Percentiles rank a stretch among this genome's conserved stretches.
Conservation (phyloP, 2,329 filamentous ascomycete genomes). For the Colletotrichum sp. region DNA sequence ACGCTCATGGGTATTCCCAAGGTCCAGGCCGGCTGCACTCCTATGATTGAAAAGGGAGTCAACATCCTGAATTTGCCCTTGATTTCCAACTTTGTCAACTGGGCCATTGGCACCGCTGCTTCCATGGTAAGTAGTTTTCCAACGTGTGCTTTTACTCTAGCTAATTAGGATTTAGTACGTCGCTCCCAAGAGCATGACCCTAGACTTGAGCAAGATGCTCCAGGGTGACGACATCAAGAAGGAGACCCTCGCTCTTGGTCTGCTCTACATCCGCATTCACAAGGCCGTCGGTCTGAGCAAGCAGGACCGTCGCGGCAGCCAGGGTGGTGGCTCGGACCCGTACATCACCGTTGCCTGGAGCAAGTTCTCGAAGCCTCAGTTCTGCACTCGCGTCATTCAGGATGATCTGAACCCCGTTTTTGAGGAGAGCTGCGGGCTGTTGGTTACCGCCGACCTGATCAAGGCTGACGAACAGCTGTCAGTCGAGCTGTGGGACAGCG, state of each 20-base stretch:
- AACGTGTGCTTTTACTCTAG: fast-evolving
- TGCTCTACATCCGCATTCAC: constrained; percentile 93
- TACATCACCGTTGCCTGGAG: constrained; percentile 96
- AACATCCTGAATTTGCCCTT: constrained; percentile 91
- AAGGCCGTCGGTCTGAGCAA: constrained; percentile 88
- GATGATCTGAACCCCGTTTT: constrained; percentile 94
- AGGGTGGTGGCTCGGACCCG: constrained; percentile 88
- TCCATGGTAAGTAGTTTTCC: constrained; percentile 58
- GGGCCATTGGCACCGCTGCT: constrained; percentile 85
- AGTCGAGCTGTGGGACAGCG: constrained; percentile 95
- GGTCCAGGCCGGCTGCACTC: constrained; percentile 86
- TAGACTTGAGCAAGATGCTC: constrained; percentile 89
- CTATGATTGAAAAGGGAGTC: constrained; percentile 88
- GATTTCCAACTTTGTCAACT: constrained; percentile 97
- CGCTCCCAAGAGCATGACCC: constrained; percentile 90
- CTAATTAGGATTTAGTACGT: constrained; percentile 62
- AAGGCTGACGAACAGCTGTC: constrained; percentile 93
- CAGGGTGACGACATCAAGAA: constrained; percentile 93
- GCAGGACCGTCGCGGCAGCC: constrained; percentile 82
- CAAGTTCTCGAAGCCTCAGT: constrained; percentile 97
- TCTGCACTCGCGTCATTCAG: constrained; percentile 94
- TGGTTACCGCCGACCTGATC: constrained; percentile 89
- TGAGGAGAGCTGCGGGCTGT: constrained; percentile 83
- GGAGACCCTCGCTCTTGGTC: constrained; percentile 82
- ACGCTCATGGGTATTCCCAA: constrained; percentile 95